Percentiles rank a stretch among this genome's conserved stretches.
These are phyloP conservation scores for Tricholoma matsutake DNA, from an alignment of 768 basidiomycete species.

Conservation along the genomic window DNA sequence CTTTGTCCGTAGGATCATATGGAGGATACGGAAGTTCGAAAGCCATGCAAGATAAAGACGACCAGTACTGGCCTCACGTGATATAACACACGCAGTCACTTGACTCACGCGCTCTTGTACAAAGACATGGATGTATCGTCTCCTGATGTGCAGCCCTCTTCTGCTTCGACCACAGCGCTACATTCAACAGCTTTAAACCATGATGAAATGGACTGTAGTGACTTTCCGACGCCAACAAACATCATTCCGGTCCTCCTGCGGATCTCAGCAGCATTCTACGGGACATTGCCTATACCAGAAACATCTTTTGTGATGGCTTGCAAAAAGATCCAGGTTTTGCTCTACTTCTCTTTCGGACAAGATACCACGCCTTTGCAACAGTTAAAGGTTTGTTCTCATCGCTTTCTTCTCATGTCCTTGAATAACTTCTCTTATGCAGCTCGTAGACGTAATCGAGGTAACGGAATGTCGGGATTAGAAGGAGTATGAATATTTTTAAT, in stretches of 20 bases:
- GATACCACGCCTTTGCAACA: conserved; percentile 1
- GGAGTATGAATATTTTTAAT: neutral
- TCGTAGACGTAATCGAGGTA: conserved; percentile 18
- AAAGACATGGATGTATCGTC: neutral
- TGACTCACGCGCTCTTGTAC: no score
- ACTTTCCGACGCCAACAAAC: neutral
- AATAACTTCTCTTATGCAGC: conserved; percentile 1
- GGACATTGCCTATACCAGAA: conserved; percentile 11
- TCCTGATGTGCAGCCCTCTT: neutral
- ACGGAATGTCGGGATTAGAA: neutral
- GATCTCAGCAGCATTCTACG: conserved; percentile 10
- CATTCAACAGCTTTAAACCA: neutral
- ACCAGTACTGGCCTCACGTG: neutral
- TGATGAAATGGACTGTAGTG: neutral
- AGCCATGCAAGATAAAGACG: neutral
- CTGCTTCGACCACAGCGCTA: neutral
- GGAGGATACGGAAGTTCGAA: conserved; percentile 61
- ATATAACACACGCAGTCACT: neutral
- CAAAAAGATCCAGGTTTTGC: conserved; percentile 13
- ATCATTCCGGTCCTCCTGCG: conserved; percentile 9
- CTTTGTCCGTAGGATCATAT: conserved; percentile 70
- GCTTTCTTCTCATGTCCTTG: neutral
- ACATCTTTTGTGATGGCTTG: conserved; percentile 17
- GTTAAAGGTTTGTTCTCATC: conserved; percentile 8
- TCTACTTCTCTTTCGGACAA: conserved; percentile 9